Conservation (phyloP, 306 rosid genomes). For the Lupinus albus region DNA sequence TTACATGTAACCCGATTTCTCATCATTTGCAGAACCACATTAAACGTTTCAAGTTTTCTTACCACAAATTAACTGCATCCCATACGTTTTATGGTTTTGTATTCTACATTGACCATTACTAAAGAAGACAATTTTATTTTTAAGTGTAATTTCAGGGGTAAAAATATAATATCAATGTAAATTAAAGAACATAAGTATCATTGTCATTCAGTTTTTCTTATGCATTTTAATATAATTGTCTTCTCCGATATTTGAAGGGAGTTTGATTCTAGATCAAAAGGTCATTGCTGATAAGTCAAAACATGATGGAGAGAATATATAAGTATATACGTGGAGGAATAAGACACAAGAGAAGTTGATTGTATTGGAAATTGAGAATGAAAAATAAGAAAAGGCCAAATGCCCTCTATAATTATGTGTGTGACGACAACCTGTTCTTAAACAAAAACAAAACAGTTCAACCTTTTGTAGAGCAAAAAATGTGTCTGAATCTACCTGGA, state of each 20-base stretch:
- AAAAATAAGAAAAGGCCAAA: conserved; percentile 41
- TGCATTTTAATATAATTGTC: no score
- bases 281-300: neutral
- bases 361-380: conserved; percentile 42
- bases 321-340: conserved; percentile 35
- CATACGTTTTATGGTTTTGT: conserved; percentile 23
- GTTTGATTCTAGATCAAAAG: no score
- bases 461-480: conserved; percentile 60
- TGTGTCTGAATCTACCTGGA: conserved; percentile 93
- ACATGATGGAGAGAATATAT: conserved; percentile 33
- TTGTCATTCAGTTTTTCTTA: no score
- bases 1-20: conserved; percentile 28
- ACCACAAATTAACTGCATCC: conserved; percentile 43
- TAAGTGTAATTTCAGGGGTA: no score
- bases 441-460: conserved; percentile 43
- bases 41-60: conserved; percentile 29
- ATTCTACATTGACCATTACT: no score
- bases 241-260: no score
- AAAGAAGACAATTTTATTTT: no score
- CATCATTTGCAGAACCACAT: conserved; percentile 28
- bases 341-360: conserved; percentile 45
- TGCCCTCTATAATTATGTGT: conserved; percentile 43
- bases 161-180: no score
- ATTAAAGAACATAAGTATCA: no score
- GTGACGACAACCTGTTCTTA: conserved; percentile 48